phyloP scores from a whole-genome alignment of 257 asterid species.

The Fraxinus pennsylvanica region DNA sequence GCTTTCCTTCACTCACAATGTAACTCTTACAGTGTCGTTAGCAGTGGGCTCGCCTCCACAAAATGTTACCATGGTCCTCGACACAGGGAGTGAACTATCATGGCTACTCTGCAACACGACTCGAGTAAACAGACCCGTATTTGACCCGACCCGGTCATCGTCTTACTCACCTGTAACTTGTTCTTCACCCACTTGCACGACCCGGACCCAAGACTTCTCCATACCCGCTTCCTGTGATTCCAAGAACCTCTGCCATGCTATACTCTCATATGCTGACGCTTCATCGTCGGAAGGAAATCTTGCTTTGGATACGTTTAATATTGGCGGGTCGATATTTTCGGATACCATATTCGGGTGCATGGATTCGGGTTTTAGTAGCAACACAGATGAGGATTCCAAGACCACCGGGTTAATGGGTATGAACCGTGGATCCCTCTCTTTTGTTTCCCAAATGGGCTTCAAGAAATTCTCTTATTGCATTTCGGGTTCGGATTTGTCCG shows the following conservation, averaged over 20 bases:
- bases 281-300: slow-evolving; percentile 80
- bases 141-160: slow-evolving; percentile 48
- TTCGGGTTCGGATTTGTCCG: slow-evolving; percentile 67
- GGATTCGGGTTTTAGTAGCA: slow-evolving; percentile 75
- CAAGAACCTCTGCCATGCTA: slow-evolving; percentile 72
- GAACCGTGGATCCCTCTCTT: slow-evolving; percentile 86
- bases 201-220: slow-evolving; percentile 80
- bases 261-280: slow-evolving; percentile 75
- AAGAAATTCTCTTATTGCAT: slow-evolving; percentile 85
- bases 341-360: slow-evolving; percentile 76
- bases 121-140: slow-evolving; percentile 44
- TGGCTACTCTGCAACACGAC: slow-evolving; percentile 81
- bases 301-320: slow-evolving; percentile 53
- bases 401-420: slow-evolving; percentile 92
- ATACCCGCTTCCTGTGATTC: slow-evolving; percentile 88
- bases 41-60: slow-evolving; percentile 87
- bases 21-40: slow-evolving; percentile 80
- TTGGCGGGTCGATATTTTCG: slow-evolving; percentile 65
- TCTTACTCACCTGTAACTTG: slow-evolving; percentile 70
- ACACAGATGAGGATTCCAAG: slow-evolving; percentile 66
- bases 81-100: slow-evolving; percentile 94
- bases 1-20: slow-evolving; percentile 82
- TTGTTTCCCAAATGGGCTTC: slow-evolving; percentile 81
- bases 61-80: slow-evolving; percentile 90
- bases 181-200: slow-evolving; percentile 73